Percentiles rank a stretch among this genome's conserved stretches.
Evolutionary conservation across 2,329 filamentous ascomycete genomes (phyloP).

Genomic region (Arthrobotrys iridis): DNA sequence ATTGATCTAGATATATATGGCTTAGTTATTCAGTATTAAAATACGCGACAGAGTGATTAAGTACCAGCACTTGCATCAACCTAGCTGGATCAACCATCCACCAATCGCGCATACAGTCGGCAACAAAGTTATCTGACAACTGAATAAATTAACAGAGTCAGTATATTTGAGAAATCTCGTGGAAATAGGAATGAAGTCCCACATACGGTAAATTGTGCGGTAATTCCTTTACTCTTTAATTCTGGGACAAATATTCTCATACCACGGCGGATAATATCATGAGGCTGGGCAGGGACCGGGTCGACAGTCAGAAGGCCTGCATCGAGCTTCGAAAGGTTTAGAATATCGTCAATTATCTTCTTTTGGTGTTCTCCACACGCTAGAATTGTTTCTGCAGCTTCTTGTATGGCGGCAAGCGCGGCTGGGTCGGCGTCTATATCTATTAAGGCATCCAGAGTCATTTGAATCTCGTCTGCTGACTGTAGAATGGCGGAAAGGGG

Average conservation of each 20-base stretch:
- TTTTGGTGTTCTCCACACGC: slow-evolving; percentile 83
- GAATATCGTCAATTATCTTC: slow-evolving; percentile 74
- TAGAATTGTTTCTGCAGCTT: slow-evolving; percentile 83
- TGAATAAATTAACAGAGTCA: not conserved
- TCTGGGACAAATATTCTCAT: slow-evolving; percentile 84
- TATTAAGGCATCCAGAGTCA: slow-evolving; percentile 56
- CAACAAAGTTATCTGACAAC: slow-evolving; percentile 38
- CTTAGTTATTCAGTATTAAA: not conserved
- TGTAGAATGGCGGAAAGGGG: slow-evolving; percentile 78
- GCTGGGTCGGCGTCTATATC: slow-evolving; percentile 58
- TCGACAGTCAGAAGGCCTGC: slow-evolving; percentile 75
- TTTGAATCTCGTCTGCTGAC: slow-evolving; percentile 76
- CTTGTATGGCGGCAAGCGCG: slow-evolving; percentile 66
- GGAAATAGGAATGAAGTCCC: not conserved
- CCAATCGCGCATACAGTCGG: slow-evolving; percentile 66
- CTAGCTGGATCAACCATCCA: slow-evolving; percentile 79
- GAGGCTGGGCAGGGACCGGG: slow-evolving; percentile 74
- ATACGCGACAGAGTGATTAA: not conserved
- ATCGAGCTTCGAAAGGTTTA: slow-evolving; percentile 76
- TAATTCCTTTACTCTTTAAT: slow-evolving; percentile 75
- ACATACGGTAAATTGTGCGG: slow-evolving; percentile 72
- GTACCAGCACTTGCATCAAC: slow-evolving; percentile 72
- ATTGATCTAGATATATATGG: slow-evolving; percentile 69
- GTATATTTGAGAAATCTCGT: not conserved
- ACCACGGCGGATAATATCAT: slow-evolving; percentile 74